These are phyloP conservation scores for Neocatenulostroma microsporum DNA, from an alignment of 2,329 filamentous ascomycete genomes.

Conservation along the genomic window DNA sequence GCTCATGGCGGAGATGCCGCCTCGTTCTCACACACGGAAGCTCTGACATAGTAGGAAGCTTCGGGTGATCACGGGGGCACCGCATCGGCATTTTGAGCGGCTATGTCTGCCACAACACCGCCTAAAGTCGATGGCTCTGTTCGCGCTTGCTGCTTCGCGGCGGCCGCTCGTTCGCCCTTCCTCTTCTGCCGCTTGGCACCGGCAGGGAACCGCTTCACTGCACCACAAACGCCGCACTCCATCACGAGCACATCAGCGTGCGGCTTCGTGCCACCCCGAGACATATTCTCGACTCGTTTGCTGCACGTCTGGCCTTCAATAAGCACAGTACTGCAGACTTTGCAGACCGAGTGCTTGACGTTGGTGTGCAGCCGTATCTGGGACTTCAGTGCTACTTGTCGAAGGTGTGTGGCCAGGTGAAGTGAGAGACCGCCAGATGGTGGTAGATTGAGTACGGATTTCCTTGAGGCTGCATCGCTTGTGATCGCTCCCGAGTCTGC, in stretches of 20 bases:
- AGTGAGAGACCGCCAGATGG: conserved; percentile 39
- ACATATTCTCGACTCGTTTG: conserved; percentile 62
- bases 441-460: neutral
- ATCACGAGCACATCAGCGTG: conserved; percentile 79
- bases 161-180: conserved; percentile 6
- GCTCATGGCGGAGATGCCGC: no score
- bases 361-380: conserved; percentile 65
- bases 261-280: conserved; percentile 65
- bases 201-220: conserved; percentile 61
- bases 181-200: conserved; percentile 30
- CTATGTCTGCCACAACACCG: no score
- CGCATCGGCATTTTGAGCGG: no score
- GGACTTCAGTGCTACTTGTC: conserved; percentile 67
- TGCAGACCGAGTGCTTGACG: conserved; percentile 77
- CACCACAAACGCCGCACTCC: conserved; percentile 61
- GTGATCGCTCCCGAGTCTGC: neutral
- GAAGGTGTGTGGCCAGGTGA: conserved; percentile 60
- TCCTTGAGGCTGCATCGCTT: neutral
- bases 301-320: conserved; percentile 58
- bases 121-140: no score
- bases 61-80: no score
- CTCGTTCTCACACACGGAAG: no score
- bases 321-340: conserved; percentile 69
- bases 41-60: no score
- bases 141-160: no score